phyloP scores from a whole-genome alignment of 768 basidiomycete genomes.

The Phaeotremella skinneri region DNA sequence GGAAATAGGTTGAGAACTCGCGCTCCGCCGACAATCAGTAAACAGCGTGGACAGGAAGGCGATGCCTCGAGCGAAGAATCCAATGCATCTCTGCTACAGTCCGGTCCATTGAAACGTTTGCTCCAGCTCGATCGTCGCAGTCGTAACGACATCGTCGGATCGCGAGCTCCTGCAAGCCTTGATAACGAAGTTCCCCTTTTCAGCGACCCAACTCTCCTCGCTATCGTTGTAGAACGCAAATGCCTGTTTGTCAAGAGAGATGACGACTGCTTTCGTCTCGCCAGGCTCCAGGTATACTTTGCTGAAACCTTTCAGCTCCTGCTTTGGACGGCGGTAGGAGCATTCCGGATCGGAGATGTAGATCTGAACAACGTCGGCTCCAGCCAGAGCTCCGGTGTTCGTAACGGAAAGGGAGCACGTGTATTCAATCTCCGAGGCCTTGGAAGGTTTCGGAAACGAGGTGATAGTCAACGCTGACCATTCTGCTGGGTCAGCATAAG shows the following conservation, averaged over 20 bases:
- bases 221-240: slow-evolving; percentile 62
- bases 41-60: no score
- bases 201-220: slow-evolving; percentile 7
- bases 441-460: background rate
- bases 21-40: no score
- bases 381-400: slow-evolving; percentile 58
- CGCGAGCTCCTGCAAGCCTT: background rate
- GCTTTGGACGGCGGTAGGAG: slow-evolving; percentile 59
- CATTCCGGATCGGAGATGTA: slow-evolving; percentile 58
- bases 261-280: slow-evolving; percentile 36
- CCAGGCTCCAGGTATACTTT: slow-evolving; percentile 53
- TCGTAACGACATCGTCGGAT: background rate
- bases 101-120: background rate
- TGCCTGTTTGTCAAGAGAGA: slow-evolving; percentile 51
- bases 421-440: slow-evolving; percentile 52
- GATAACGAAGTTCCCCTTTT: background rate
- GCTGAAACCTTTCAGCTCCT: slow-evolving; percentile 62
- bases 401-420: slow-evolving; percentile 53
- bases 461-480: background rate
- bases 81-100: no score
- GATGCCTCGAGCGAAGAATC: no score
- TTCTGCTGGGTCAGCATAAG: background rate
- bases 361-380: slow-evolving; percentile 66
- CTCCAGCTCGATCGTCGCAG: background rate
- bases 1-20: no score